These are phyloP conservation scores for Suillus decipiens DNA, from an alignment of 768 basidiomycete genomes.

Conservation along the genomic window DNA sequence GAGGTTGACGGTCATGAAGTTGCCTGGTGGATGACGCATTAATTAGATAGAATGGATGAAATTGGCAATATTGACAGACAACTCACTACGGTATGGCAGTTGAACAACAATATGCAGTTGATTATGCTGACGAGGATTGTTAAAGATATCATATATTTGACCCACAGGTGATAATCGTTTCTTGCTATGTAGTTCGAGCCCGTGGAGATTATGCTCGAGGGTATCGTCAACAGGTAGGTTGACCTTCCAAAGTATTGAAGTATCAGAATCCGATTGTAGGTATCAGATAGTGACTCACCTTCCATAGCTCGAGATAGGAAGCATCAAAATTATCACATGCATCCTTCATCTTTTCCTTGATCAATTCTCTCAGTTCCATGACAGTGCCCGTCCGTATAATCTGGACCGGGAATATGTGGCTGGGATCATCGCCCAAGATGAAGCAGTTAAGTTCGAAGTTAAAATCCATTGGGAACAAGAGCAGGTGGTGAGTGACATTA, in stretches of 20 bases:
- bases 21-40: no score
- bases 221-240: not conserved
- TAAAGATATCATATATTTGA: not conserved
- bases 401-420: not conserved
- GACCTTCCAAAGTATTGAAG: not conserved
- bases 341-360: not conserved
- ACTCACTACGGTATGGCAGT: not conserved
- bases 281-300: not conserved
- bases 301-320: not conserved
- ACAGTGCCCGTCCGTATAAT: not conserved
- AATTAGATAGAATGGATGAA: no score
- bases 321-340: not conserved
- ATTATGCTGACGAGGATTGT: not conserved
- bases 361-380: not conserved
- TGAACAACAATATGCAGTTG: not conserved
- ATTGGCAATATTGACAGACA: not conserved
- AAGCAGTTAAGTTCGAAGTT: not conserved
- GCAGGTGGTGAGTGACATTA: no score
- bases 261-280: not conserved
- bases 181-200: not conserved
- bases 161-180: not conserved
- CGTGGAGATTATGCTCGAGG: not conserved
- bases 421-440: not conserved
- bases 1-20: not conserved
- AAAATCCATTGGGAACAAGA: not conserved